phyloP scores from a whole-genome alignment of 2,329 filamentous ascomycete species.

The Emmonsia crescens region DNA sequence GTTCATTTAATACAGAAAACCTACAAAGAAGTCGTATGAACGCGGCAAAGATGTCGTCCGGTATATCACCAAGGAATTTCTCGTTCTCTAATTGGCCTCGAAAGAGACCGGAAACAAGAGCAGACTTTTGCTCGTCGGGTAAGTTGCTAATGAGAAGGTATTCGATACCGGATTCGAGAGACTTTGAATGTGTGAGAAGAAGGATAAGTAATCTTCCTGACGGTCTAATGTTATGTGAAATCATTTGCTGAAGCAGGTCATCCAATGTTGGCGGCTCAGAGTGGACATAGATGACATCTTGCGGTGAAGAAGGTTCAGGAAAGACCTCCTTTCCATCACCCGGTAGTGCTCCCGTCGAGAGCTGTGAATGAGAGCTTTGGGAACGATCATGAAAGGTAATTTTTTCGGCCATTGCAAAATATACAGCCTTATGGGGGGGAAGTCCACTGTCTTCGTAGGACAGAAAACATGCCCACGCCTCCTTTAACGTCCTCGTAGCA shows the following conservation, averaged over 20 bases:
- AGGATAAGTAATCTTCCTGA: slow-evolving; percentile 36
- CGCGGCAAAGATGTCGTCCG: slow-evolving; percentile 32
- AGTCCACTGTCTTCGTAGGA: slow-evolving; percentile 40
- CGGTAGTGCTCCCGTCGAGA: slow-evolving; percentile 29
- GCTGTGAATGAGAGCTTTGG: slow-evolving; percentile 1
- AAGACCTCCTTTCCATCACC: slow-evolving; percentile 47
- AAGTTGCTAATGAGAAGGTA: slow-evolving; percentile 32
- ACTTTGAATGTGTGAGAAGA: slow-evolving; percentile 37
- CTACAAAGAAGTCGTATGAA: slow-evolving; percentile 35
- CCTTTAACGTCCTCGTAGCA: slow-evolving; percentile 49
- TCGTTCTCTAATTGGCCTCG: neutral
- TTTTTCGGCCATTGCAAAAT: slow-evolving; percentile 48
- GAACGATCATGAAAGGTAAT: slow-evolving; percentile 30
- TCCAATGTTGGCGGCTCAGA: slow-evolving; percentile 42
- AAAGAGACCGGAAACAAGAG: slow-evolving; percentile 3
- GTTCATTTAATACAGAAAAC: slow-evolving; percentile 16
- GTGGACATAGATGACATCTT: slow-evolving; percentile 47
- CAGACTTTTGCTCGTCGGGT: slow-evolving; percentile 19
- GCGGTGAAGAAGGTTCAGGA: slow-evolving; percentile 45
- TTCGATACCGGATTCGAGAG: slow-evolving; percentile 31
- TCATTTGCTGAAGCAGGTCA: slow-evolving; percentile 43
- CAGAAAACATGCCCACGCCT: slow-evolving; percentile 56
- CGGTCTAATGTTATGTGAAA: slow-evolving; percentile 34
- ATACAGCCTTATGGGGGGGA: slow-evolving; percentile 32
- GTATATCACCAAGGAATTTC: slow-evolving; percentile 20